These are phyloP conservation scores for Chlorella variabilis DNA, from an alignment of 163 green algal species.

Conservation along the genomic window DNA sequence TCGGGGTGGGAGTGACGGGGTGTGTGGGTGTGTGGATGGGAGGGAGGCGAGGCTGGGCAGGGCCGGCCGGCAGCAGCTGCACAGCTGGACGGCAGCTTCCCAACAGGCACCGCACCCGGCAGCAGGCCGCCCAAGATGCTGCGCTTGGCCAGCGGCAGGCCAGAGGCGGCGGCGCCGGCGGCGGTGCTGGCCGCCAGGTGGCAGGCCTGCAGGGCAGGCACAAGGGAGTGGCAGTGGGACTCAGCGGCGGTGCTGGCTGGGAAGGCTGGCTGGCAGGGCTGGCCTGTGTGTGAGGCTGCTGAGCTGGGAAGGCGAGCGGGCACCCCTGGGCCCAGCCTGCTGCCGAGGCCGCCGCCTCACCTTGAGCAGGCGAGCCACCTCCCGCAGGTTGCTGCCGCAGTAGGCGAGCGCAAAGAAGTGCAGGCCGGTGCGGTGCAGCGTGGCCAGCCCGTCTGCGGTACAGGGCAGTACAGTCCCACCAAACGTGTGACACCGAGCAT, in stretches of 20 bases:
- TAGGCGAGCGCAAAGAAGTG: conserved; percentile 92
- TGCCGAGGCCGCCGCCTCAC: conserved; percentile 9
- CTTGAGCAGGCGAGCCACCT: conserved; percentile 75
- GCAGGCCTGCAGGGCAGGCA: conserved; percentile 40
- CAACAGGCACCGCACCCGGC: conserved; percentile 65
- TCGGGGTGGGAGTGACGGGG: neutral
- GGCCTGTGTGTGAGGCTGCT: too few relatives aligned
- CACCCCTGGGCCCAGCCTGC: neutral
- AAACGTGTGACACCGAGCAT: too few relatives aligned
- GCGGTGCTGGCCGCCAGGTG: conserved; percentile 71
- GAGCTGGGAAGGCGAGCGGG: too few relatives aligned
- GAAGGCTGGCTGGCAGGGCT: too few relatives aligned
- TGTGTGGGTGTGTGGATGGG: neutral
- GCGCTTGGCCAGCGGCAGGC: conserved; percentile 64
- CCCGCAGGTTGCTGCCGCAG: conserved; percentile 82
- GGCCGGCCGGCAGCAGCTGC: neutral
- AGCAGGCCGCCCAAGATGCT: conserved; percentile 86
- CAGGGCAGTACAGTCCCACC: conserved; percentile 48
- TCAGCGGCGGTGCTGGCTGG: neutral
- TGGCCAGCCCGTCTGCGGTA: conserved; percentile 58
- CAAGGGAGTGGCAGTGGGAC: neutral
- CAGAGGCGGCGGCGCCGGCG: conserved; percentile 10
- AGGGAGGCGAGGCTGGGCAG: neutral
- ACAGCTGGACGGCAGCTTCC: too few relatives aligned
- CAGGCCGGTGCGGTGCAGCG: conserved; percentile 85